Evolutionary conservation across 192 early-diverging fungal genomes (phyloP).

Genomic region (Spizellomyces sp.): DNA sequence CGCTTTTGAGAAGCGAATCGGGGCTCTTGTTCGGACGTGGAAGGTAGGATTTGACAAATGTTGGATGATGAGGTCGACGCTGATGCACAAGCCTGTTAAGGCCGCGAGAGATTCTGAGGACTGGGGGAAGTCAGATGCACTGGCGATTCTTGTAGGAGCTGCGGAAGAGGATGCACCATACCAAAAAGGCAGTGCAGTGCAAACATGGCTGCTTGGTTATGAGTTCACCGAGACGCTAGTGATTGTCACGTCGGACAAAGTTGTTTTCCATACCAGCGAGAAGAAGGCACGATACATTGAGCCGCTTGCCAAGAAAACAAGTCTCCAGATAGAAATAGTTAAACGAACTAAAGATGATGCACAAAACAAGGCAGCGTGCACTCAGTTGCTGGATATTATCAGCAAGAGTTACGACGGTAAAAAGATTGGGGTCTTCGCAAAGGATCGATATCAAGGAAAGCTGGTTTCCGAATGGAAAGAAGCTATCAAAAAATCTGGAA

Average conservation of each 20-base stretch:
- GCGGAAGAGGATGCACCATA: constrained; percentile 71
- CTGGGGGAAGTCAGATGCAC: constrained; percentile 50
- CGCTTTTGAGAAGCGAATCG: constrained; percentile 27
- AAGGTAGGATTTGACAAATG: constrained; percentile 21
- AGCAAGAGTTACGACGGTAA: constrained; percentile 33
- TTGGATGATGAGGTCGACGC: not conserved
- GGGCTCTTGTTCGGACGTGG: constrained; percentile 20
- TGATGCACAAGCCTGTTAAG: not conserved
- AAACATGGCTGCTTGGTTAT: constrained; percentile 93
- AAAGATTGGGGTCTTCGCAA: constrained; percentile 74
- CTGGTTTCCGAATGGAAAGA: constrained; percentile 79
- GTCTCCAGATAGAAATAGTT: constrained; percentile 74
- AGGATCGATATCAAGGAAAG: constrained; percentile 77
- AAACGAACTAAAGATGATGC: constrained; percentile 75
- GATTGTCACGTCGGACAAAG: constrained; percentile 71
- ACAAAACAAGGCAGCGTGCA: constrained; percentile 69
- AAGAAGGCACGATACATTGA: constrained; percentile 64
- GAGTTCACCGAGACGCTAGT: constrained; percentile 89
- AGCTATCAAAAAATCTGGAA: constrained; percentile 52
- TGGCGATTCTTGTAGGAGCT: constrained; percentile 68
- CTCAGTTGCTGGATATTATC: constrained; percentile 57
- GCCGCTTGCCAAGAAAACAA: constrained; percentile 44
- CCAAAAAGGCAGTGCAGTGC: constrained; percentile 64
- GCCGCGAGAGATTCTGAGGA: constrained; percentile 11
- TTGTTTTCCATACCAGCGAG: constrained; percentile 75